These are phyloP conservation scores for Neostapfia colusana DNA, from an alignment of 176 grass and related monocot genomes.

Conservation along the genomic window DNA sequence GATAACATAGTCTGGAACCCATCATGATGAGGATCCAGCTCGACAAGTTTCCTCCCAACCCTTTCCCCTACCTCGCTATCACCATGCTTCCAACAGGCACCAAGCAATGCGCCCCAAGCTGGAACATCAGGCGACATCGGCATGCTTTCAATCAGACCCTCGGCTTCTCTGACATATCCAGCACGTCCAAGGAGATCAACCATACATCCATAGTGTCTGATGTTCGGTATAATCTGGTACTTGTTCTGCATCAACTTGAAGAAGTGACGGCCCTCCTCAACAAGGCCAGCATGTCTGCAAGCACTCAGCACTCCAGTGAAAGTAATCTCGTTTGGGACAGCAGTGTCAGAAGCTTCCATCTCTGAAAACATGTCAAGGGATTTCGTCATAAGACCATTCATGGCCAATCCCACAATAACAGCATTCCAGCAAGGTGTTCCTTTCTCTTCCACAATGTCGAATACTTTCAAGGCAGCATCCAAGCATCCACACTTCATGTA, in stretches of 20 bases:
- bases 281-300: constrained; percentile 74
- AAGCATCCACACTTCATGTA: constrained; percentile 87
- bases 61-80: constrained; percentile 71
- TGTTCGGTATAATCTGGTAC: constrained; percentile 74
- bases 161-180: constrained; percentile 79
- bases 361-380: constrained; percentile 68
- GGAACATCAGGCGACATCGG: constrained; percentile 71
- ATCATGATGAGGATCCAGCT: constrained; percentile 73
- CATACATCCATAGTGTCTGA: constrained; percentile 88
- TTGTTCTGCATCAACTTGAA: constrained; percentile 73
- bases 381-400: constrained; percentile 71
- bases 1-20: constrained; percentile 81
- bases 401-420: constrained; percentile 67
- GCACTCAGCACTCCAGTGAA: constrained; percentile 84
- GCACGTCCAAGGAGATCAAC: constrained; percentile 90
- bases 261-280: constrained; percentile 68
- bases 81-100: constrained; percentile 82
- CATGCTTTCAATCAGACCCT: constrained; percentile 75
- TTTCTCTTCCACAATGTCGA: constrained; percentile 57
- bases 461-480: constrained; percentile 70
- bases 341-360: constrained; percentile 58
- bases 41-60: constrained; percentile 67
- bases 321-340: constrained; percentile 79
- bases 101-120: constrained; percentile 86
- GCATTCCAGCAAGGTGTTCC: constrained; percentile 82